These are phyloP conservation scores for Saccharomyces hybrid DNA, from an alignment of 1,139 yeast genomes.

Conservation along the genomic window DNA sequence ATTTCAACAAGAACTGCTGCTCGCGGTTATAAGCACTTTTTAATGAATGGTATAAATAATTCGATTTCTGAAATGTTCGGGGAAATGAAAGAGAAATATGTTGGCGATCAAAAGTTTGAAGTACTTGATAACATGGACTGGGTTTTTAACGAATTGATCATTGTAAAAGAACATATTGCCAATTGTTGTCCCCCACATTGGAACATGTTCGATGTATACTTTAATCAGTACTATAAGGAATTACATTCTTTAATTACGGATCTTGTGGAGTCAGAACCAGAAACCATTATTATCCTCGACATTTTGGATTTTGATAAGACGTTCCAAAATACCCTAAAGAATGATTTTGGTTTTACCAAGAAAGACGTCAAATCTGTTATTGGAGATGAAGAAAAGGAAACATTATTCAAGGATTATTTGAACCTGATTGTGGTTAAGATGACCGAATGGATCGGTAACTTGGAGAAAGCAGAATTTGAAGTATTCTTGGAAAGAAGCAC, in stretches of 20 bases:
- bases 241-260: constrained; percentile 56
- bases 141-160: constrained; percentile 71
- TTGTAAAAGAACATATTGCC: constrained; percentile 52
- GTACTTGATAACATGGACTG: constrained; percentile 71
- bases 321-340: constrained; percentile 46
- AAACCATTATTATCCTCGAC: constrained; percentile 53
- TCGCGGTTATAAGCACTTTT: constrained; percentile 60
- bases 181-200: constrained; percentile 63
- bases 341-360: constrained; percentile 40
- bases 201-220: constrained; percentile 59
- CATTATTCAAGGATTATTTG: constrained; percentile 63
- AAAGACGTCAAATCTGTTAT: constrained; percentile 44
- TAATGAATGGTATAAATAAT: constrained; percentile 52
- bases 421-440: constrained; percentile 60
- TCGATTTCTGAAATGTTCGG: constrained; percentile 60
- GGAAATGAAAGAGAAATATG: constrained; percentile 54
- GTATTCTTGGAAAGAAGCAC: constrained; percentile 54
- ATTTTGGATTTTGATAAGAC: constrained; percentile 70
- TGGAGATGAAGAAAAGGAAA: constrained; percentile 63
- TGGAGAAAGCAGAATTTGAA: constrained; percentile 56
- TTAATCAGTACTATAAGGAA: constrained; percentile 60
- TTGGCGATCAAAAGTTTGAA: constrained; percentile 42
- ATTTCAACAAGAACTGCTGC: constrained; percentile 39
- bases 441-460: constrained; percentile 71
- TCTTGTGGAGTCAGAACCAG: constrained; percentile 65